A percentile compares a stretch with the other conserved stretches of the same genome.
phyloP scores from a whole-genome alignment of 805 yeast genomes.

The Candida peoriensis region DNA sequence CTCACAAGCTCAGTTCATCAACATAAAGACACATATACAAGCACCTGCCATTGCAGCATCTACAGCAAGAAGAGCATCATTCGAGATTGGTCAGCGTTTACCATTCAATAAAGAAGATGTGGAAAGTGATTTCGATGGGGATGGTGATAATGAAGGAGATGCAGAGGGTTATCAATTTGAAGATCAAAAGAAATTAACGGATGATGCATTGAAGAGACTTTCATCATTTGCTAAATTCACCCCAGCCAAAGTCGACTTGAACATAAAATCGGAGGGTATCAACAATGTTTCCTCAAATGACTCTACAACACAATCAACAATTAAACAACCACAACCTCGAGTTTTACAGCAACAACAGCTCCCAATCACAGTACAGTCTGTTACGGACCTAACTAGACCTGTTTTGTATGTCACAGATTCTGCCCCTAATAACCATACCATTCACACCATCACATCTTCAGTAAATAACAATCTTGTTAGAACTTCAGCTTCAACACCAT shows the following conservation, averaged over 20 bases:
- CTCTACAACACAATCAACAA: neutral
- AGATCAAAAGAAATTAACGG: conserved; percentile 31
- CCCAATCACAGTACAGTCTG: no score
- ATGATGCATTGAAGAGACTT: conserved; percentile 34
- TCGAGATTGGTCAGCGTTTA: conserved; percentile 26
- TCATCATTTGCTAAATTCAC: conserved; percentile 25
- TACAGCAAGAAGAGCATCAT: conserved; percentile 26
- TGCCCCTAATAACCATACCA: no score
- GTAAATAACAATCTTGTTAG: no score
- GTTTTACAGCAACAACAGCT: neutral
- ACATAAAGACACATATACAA: conserved; percentile 33
- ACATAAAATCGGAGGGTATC: conserved; percentile 5
- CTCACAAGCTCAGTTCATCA: conserved; percentile 21
- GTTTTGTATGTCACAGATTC: no score
- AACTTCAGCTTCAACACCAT: conserved; percentile 8
- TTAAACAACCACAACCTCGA: no score
- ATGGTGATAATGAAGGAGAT: conserved; percentile 25
- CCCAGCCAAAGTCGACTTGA: conserved; percentile 24
- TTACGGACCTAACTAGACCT: no score
- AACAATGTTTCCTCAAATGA: neutral
- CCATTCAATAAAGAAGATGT: conserved; percentile 31
- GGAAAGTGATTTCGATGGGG: conserved; percentile 21
- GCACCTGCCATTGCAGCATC: conserved; percentile 36
- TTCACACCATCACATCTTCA: no score
- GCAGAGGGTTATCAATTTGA: no score